Evolutionary conservation across 257 asterid genomes (phyloP).

Genomic region (Capsicum chinense): DNA sequence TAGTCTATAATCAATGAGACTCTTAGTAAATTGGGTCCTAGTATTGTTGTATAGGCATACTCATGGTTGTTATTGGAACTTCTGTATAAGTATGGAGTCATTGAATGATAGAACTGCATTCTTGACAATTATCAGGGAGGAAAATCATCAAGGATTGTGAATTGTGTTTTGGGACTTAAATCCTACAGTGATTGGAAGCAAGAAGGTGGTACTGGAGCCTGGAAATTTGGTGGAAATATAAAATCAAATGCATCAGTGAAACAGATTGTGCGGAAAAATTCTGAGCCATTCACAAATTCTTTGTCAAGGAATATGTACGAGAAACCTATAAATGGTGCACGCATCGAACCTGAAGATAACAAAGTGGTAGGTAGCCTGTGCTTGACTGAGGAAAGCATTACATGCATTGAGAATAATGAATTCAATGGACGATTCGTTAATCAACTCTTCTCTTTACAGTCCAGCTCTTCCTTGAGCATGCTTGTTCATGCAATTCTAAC

Average conservation of each 20-base stretch:
- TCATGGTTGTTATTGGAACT: slow-evolving; percentile 4
- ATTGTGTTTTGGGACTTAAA: slow-evolving; percentile 89
- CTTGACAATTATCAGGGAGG: slow-evolving; percentile 70
- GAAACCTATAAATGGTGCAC: slow-evolving; percentile 48
- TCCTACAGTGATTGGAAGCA: slow-evolving; percentile 86
- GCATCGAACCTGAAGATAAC: slow-evolving; percentile 49
- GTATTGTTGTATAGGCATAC: not conserved
- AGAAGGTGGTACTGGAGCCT: slow-evolving; percentile 70
- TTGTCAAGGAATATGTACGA: slow-evolving; percentile 64
- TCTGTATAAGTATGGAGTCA: not conserved
- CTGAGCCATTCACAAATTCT: slow-evolving; percentile 81
- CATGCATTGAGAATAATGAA: slow-evolving; percentile 20
- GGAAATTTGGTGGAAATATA: slow-evolving; percentile 92
- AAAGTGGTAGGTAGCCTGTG: slow-evolving; percentile 55
- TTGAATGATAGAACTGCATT: slow-evolving; percentile 22
- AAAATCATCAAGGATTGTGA: slow-evolving; percentile 87
- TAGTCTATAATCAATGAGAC: not conserved
- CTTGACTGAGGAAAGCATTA: not conserved
- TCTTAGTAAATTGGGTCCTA: not conserved
- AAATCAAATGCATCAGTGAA: slow-evolving; percentile 63
- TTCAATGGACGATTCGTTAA: not conserved
- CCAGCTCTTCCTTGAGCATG: slow-evolving; percentile 73
- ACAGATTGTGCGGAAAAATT: slow-evolving; percentile 81
- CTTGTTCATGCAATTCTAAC: slow-evolving; percentile 75
- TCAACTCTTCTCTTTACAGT: slow-evolving; percentile 49